These are phyloP conservation scores for Candida sojae DNA, from an alignment of 1,139 yeast genomes.

Conservation along the genomic window DNA sequence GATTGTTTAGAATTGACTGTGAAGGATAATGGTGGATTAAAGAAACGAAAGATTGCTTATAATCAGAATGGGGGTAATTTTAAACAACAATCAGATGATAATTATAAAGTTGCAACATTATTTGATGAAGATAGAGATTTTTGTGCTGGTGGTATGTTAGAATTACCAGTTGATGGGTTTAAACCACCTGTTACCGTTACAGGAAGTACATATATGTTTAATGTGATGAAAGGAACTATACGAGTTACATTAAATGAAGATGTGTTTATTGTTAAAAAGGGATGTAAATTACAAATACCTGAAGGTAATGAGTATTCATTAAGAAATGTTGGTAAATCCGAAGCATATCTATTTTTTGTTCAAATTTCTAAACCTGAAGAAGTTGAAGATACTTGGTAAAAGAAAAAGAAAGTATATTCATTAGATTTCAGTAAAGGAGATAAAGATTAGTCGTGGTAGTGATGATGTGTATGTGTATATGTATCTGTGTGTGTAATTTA, in stretches of 20 bases:
- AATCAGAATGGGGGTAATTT: constrained; percentile 62
- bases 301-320: constrained; percentile 71
- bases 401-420: too few species aligned
- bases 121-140: constrained; percentile 67
- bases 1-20: constrained; percentile 27
- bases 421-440: too few species aligned
- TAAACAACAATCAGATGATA: constrained; percentile 47
- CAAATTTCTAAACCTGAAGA: constrained; percentile 47
- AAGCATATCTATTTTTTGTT: constrained; percentile 72
- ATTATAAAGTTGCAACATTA: constrained; percentile 63
- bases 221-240: constrained; percentile 68
- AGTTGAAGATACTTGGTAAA: constrained; percentile 9
- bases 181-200: constrained; percentile 67
- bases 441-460: too few species aligned
- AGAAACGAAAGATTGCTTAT: constrained; percentile 62
- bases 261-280: constrained; percentile 63
- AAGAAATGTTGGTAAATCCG: constrained; percentile 55
- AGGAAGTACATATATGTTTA: constrained; percentile 71
- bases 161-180: constrained; percentile 62
- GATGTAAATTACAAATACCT: constrained; percentile 84
- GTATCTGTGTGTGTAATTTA: not conserved
- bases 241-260: constrained; percentile 67
- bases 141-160: constrained; percentile 77
- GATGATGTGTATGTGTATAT: too few species aligned
- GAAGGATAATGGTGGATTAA: constrained; percentile 41